These are phyloP conservation scores for Ramularia collo-cygni DNA, from an alignment of 2,329 filamentous ascomycete genomes.

Conservation along the genomic window DNA sequence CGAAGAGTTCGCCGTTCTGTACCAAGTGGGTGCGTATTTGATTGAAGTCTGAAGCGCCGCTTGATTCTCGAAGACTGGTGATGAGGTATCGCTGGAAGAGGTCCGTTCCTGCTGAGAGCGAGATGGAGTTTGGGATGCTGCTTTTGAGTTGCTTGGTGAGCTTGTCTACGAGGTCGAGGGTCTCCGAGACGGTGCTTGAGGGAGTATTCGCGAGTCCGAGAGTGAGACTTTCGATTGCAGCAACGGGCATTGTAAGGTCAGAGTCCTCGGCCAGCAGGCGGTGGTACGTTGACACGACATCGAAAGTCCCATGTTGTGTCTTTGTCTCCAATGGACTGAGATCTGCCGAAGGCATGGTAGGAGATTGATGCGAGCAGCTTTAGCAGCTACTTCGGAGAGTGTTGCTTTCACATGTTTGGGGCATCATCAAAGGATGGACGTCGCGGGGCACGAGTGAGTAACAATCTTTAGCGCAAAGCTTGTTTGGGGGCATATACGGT, in stretches of 20 bases:
- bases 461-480: no score
- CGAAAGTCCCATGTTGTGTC: slow-evolving; percentile 12
- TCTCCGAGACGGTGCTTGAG: slow-evolving; percentile 86
- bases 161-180: slow-evolving; percentile 72
- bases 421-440: no score
- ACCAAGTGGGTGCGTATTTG: slow-evolving; percentile 76
- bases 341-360: neutral
- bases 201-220: slow-evolving; percentile 72
- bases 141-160: slow-evolving; percentile 72
- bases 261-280: slow-evolving; percentile 60
- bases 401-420: no score
- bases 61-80: slow-evolving; percentile 53
- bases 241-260: slow-evolving; percentile 90
- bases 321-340: neutral
- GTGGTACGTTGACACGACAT: slow-evolving; percentile 61
- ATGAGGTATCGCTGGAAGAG: slow-evolving; percentile 93
- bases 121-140: slow-evolving; percentile 79
- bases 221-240: slow-evolving; percentile 87
- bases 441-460: no score
- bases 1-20: slow-evolving; percentile 79
- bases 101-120: slow-evolving; percentile 86
- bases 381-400: neutral
- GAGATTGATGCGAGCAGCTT: neutral
- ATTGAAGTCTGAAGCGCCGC: slow-evolving; percentile 61
- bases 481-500: no score